These are phyloP conservation scores for Casuarina glauca DNA, from an alignment of 306 rosid genomes.

Conservation along the genomic window DNA sequence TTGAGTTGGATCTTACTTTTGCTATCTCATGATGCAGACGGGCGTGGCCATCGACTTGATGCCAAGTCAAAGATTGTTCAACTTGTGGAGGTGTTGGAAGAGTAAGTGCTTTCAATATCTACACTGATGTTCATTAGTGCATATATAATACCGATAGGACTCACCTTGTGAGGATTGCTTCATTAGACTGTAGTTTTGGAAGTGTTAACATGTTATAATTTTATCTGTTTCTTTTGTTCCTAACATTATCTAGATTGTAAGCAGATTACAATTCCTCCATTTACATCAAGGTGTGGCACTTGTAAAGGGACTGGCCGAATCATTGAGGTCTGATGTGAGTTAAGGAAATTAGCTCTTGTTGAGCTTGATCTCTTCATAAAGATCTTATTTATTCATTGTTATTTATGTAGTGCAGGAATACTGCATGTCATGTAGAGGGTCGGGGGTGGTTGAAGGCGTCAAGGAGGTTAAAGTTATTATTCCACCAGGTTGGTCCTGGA, in stretches of 20 bases:
- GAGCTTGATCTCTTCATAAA: conserved; percentile 20
- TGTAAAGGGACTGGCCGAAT: conserved; percentile 84
- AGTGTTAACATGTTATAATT: conserved; percentile 2
- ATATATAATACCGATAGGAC: conserved; percentile 22
- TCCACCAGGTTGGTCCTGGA: conserved; percentile 79
- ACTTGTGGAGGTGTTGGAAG: conserved; percentile 91
- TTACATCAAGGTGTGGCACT: conserved; percentile 82
- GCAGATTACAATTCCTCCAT: conserved; percentile 94
- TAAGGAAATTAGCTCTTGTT: conserved; percentile 11
- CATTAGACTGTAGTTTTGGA: conserved; percentile 10
- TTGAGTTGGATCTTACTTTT: conserved; percentile 2
- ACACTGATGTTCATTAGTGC: conserved; percentile 23
- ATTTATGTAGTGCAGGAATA: conserved; percentile 56
- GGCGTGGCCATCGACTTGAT: conserved; percentile 66
- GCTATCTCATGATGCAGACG: conserved; percentile 57
- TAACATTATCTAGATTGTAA: conserved; percentile 30
- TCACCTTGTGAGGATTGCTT: conserved; percentile 24
- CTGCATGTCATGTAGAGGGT: conserved; percentile 75
- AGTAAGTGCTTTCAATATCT: conserved; percentile 66
- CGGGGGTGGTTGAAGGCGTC: conserved; percentile 78
- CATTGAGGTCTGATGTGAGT: conserved; percentile 55
- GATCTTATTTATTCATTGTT: conserved; percentile 12
- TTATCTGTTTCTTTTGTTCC: conserved; percentile 17
- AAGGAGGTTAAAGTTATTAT: conserved; percentile 79
- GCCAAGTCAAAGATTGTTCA: conserved; percentile 77